Evolutionary conservation across 2,329 filamentous ascomycete species (phyloP).

Genomic region (Alternaria viburni): DNA sequence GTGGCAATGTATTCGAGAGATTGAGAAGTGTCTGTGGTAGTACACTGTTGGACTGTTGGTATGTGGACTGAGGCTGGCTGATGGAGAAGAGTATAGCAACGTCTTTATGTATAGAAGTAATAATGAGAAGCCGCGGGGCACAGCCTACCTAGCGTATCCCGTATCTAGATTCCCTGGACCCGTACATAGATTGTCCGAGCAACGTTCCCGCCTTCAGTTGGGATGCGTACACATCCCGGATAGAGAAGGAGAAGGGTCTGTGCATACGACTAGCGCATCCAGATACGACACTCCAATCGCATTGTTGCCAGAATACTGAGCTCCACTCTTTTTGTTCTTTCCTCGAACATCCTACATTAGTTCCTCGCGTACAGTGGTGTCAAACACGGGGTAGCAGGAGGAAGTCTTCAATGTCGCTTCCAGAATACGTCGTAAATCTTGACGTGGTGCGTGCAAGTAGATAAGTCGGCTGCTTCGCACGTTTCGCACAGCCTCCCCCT

Average conservation of each 20-base stretch:
- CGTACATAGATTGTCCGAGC: neutral
- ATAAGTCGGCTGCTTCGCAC: neutral
- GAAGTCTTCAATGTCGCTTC: neutral
- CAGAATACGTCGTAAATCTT: neutral
- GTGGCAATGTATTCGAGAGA: neutral
- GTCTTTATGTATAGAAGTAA: neutral
- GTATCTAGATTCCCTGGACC: neutral
- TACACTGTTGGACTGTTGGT: neutral
- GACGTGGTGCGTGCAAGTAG: neutral
- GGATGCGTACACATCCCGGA: neutral
- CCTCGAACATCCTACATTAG: neutral
- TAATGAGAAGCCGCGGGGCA: neutral
- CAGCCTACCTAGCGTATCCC: neutral
- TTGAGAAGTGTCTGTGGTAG: neutral
- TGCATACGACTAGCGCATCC: conserved; percentile 7
- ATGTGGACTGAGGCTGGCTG: neutral
- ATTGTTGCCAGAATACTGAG: neutral
- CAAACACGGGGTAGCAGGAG: neutral
- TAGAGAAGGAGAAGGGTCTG: neutral
- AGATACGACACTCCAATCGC: conserved; percentile 10
- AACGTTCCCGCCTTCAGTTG: neutral
- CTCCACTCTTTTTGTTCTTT: neutral
- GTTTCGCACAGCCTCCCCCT: neutral
- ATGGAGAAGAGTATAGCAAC: neutral
- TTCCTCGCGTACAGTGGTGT: neutral